A percentile compares a stretch with the other conserved stretches of the same genome.
These are phyloP conservation scores for Ramaria rubella DNA, from an alignment of 768 basidiomycete species.

Conservation along the genomic window DNA sequence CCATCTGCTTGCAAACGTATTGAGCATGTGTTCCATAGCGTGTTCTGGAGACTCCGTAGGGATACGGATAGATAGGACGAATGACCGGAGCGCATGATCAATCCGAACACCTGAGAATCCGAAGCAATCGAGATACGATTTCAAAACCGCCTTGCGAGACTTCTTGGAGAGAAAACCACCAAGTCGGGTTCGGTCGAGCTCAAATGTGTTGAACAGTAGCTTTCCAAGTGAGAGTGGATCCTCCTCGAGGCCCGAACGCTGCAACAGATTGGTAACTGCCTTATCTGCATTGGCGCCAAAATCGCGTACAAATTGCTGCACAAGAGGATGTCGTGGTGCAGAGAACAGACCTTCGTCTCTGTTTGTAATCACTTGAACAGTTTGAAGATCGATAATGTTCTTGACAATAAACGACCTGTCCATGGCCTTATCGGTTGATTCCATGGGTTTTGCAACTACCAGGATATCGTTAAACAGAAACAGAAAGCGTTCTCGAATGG, in stretches of 20 bases:
- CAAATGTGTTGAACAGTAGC: slow-evolving; percentile 73
- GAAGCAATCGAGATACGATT: slow-evolving; percentile 83
- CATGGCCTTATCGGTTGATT: slow-evolving; percentile 43
- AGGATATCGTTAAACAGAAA: slow-evolving; percentile 97
- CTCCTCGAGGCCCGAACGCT: slow-evolving; percentile 51
- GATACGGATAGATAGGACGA: slow-evolving; percentile 76
- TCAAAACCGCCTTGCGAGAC: slow-evolving; percentile 67
- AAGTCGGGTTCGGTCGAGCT: slow-evolving; percentile 74
- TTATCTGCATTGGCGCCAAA: slow-evolving; percentile 41
- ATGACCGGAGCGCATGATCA: slow-evolving; percentile 84
- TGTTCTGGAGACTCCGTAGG: slow-evolving; percentile 35
- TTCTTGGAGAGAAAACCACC: slow-evolving; percentile 79
- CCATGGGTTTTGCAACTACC: slow-evolving; percentile 85
- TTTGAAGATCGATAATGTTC: slow-evolving; percentile 67
- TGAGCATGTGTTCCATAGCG: slow-evolving; percentile 64
- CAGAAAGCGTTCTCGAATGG: slow-evolving; percentile 91
- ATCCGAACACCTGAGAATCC: slow-evolving; percentile 77
- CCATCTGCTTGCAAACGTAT: slow-evolving; percentile 84
- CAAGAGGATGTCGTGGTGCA: slow-evolving; percentile 28
- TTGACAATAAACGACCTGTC: slow-evolving; percentile 86
- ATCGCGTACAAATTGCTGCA: slow-evolving; percentile 40
- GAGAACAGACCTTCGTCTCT: slow-evolving; percentile 43
- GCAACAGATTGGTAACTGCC: slow-evolving; percentile 30
- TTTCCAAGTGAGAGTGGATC: slow-evolving; percentile 64
- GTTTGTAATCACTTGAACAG: slow-evolving; percentile 7